A percentile compares a stretch with the other conserved stretches of the same genome.
Conservation (phyloP, 1,284 basidiomycete genomes). For the Sanguinoderma infundibulare region DNA sequence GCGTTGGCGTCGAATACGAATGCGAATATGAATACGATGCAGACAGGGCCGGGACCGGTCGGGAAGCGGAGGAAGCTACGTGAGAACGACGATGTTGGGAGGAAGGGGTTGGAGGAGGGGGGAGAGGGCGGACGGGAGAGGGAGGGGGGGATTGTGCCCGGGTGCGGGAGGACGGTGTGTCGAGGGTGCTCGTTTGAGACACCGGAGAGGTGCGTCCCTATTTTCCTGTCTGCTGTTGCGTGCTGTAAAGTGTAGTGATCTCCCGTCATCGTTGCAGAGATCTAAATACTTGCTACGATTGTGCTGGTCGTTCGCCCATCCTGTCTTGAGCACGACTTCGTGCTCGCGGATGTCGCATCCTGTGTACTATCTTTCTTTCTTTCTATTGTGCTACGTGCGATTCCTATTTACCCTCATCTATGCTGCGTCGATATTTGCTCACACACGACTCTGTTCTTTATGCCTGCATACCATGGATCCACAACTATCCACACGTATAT, state of each 20-base stretch:
- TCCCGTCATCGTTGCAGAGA: slow-evolving; percentile 15
- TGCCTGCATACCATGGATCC: background rate
- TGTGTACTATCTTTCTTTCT: too few relatives aligned
- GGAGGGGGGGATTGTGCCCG: slow-evolving; percentile 21
- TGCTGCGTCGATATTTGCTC: background rate
- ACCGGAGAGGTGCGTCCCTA: slow-evolving; percentile 32
- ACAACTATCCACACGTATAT: background rate
- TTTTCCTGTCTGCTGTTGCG: background rate
- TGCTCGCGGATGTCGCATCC: background rate
- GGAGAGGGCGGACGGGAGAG: slow-evolving; percentile 10
- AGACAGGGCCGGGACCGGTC: background rate
- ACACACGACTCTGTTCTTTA: background rate
- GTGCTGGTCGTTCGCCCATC: slow-evolving; percentile 8
- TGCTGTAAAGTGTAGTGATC: background rate
- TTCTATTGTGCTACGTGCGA: too few relatives aligned
- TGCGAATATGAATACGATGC: slow-evolving; percentile 1
- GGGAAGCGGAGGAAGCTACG: slow-evolving; percentile 22
- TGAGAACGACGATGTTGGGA: slow-evolving; percentile 23
- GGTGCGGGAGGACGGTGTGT: slow-evolving; percentile 39
- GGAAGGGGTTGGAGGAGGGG: slow-evolving; percentile 4
- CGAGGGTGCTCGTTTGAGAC: slow-evolving; percentile 37
- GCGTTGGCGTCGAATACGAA: slow-evolving; percentile 22
- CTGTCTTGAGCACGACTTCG: background rate
- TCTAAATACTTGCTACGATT: slow-evolving; percentile 30
- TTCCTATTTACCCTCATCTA: background rate